phyloP scores from a whole-genome alignment of 2,329 filamentous ascomycete species.

The Cryphonectria carpinicola region DNA sequence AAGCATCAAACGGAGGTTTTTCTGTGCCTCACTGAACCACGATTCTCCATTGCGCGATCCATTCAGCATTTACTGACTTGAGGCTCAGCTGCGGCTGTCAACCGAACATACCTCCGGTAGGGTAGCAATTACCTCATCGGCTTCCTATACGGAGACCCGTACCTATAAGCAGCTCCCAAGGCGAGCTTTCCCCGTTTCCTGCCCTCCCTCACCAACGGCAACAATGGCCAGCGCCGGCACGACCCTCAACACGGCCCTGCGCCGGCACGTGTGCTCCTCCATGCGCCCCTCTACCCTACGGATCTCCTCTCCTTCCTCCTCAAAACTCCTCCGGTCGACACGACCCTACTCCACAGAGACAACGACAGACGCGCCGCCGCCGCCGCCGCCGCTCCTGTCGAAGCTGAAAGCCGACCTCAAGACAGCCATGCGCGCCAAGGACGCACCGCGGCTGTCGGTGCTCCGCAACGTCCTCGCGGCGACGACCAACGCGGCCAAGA shows the following conservation, averaged over 20 bases:
- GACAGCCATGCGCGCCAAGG: slow-evolving; percentile 67
- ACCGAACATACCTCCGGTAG: neutral
- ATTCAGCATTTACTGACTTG: neutral
- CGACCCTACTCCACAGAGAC: slow-evolving; percentile 41
- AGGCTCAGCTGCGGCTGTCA: neutral
- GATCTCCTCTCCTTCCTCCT: slow-evolving; percentile 2
- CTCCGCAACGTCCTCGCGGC: slow-evolving; percentile 71
- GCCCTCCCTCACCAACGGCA: neutral
- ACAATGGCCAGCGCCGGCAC: slow-evolving; percentile 21
- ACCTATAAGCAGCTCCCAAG: neutral
- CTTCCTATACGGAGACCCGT: neutral
- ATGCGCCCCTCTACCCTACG: slow-evolving; percentile 18
- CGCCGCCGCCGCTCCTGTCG: slow-evolving; percentile 47
- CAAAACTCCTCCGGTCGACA: slow-evolving; percentile 31
- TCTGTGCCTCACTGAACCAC: neutral
- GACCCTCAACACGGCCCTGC: slow-evolving; percentile 15
- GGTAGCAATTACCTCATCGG: neutral
- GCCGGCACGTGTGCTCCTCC: slow-evolving; percentile 21
- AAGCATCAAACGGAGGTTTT: neutral
- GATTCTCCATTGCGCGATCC: neutral
- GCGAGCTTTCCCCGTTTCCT: neutral
- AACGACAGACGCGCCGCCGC: slow-evolving; percentile 41
- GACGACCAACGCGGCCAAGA: slow-evolving; percentile 77
- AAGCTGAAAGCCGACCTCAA: slow-evolving; percentile 67
- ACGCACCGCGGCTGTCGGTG: slow-evolving; percentile 66